Percentiles rank a stretch among this genome's conserved stretches.
phyloP scores from a whole-genome alignment of 202 grass and related monocot genomes.

The Saccharum hybrid region DNA sequence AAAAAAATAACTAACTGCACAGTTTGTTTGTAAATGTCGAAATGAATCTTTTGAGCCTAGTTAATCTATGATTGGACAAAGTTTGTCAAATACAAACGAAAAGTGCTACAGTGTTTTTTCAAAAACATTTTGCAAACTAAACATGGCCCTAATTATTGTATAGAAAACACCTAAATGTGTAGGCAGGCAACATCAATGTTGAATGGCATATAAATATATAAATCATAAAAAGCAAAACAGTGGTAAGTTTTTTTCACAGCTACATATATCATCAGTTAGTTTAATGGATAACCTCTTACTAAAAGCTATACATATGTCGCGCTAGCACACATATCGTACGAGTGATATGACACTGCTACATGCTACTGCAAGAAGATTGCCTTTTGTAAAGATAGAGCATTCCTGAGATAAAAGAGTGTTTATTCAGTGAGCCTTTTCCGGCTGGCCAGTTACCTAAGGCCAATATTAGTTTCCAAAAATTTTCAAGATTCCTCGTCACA shows the following conservation, averaged over 20 bases:
- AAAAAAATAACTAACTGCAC: no score
- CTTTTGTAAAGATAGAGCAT: slow-evolving; percentile 12
- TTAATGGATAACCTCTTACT: slow-evolving; percentile 28
- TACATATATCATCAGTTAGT: slow-evolving; percentile 35
- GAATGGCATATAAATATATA: slow-evolving; percentile 39
- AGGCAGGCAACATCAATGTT: slow-evolving; percentile 47
- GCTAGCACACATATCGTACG: neutral
- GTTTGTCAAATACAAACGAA: no score
- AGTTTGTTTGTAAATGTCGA: no score
- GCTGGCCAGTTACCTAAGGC: slow-evolving; percentile 33
- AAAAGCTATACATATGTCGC: neutral
- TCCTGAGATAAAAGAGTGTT: slow-evolving; percentile 13
- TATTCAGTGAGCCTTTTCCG: slow-evolving; percentile 39
- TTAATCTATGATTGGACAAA: no score
- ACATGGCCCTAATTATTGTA: neutral
- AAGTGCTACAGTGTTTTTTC: no score
- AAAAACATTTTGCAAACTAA: no score
- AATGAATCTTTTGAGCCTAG: no score
- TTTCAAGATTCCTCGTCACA: no score
- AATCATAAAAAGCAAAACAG: slow-evolving; percentile 32
- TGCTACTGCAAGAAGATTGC: slow-evolving; percentile 32
- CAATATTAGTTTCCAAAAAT: no score
- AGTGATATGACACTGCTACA: slow-evolving; percentile 10
- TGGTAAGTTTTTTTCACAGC: neutral
- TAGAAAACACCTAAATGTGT: slow-evolving; percentile 26